Base-by-base conservation (phyloP, 2,329 filamentous ascomycete genomes). In the Microsporum audouinii region DNA sequence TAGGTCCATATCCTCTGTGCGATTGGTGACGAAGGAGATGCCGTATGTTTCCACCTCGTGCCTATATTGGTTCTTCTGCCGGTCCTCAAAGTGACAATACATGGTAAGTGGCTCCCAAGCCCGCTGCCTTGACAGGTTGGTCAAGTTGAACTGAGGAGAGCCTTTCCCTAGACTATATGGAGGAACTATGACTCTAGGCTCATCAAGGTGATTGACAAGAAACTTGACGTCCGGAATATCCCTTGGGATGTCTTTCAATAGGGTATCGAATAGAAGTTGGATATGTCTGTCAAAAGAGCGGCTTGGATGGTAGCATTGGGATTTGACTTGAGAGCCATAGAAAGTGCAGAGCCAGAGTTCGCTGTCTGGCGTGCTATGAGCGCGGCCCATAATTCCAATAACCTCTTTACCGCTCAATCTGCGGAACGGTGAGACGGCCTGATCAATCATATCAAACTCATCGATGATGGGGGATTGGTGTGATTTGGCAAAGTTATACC, bases 121-220 rank as follows among this genome's bases (percentile, higher is more conserved):
- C 7, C 39, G 41, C 33, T 17, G 51, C 43, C 23, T 62, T 3
- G 61, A 62, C 41, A 62, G 27, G 45, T 62, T 34, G 27, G 58
- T 62, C 29, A 60, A 14, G 36, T 58, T 62, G 23, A 62, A 58
- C 4, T 29, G 7, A 14, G 23, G 12, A 33, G n/a, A 2, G 4
- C 36, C 29, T 10, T 33, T 29, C 14, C 14, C 36, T 6, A 10
- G 34, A 12, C 6, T 17, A 2, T 4, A 2, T 29, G 2, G 14
- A 12, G 60, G 57, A 38, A 62, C 33, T 12, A 60, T 4, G 6
- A 62, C 53, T 23, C 58, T 62, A 23, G 61, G 61, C 29, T 62
- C 61, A 60, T 62, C 61, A 33, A 62, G 43, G 12, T 62, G 58
- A 41, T 62, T 62, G 51, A 62, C 61, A 41, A 60, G 58, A 43